These are phyloP conservation scores for Acrocalymma vagum DNA, from an alignment of 2,329 filamentous ascomycete species.

Conservation along the genomic window DNA sequence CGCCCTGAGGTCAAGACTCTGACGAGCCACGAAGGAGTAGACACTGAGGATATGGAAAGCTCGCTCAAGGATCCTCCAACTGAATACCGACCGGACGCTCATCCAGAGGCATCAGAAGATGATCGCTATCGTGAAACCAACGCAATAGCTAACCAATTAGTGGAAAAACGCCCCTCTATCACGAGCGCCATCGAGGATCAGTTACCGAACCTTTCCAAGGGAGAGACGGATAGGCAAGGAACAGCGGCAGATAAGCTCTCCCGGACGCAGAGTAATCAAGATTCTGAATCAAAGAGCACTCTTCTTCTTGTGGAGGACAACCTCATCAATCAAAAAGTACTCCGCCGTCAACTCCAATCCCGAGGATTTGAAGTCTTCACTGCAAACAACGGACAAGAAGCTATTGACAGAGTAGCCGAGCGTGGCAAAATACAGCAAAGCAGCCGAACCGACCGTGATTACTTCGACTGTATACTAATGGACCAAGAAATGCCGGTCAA, in stretches of 20 bases:
- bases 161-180: conserved; percentile 6
- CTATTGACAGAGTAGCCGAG: conserved; percentile 49
- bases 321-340: conserved; percentile 57
- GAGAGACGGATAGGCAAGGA: conserved; percentile 36
- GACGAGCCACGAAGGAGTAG: conserved; percentile 28
- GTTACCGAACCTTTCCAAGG: conserved; percentile 23
- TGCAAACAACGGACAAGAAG: conserved; percentile 56
- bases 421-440: conserved; percentile 25
- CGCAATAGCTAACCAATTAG: conserved; percentile 19
- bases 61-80: conserved; percentile 43
- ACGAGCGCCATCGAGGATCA: conserved; percentile 13
- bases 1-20: conserved; percentile 15
- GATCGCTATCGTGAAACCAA: conserved; percentile 32
- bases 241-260: conserved; percentile 24
- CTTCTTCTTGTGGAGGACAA: conserved; percentile 60
- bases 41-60: conserved; percentile 21
- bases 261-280: conserved; percentile 25
- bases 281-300: conserved; percentile 26
- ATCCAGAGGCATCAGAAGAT: conserved; percentile 30
- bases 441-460: conserved; percentile 28
- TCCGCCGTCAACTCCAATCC: conserved; percentile 58
- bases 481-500: conserved; percentile 56
- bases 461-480: conserved; percentile 54
- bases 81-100: conserved; percentile 35
- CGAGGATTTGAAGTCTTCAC: conserved; percentile 51